These are phyloP conservation scores for Senna siamea DNA, from an alignment of 306 rosid species.

Conservation along the genomic window DNA sequence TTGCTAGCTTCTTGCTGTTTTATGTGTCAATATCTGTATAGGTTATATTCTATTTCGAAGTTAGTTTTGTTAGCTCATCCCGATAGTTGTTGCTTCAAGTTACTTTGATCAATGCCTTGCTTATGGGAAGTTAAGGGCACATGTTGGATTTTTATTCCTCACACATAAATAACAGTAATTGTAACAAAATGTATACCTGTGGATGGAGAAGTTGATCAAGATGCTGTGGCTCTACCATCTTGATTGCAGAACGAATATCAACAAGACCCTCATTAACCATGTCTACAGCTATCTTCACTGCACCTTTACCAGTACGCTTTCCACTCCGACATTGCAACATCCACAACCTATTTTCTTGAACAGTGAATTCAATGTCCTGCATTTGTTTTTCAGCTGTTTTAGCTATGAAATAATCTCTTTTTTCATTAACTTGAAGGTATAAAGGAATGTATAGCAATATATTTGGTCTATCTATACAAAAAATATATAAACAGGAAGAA, in stretches of 20 bases:
- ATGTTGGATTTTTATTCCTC: no score
- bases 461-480: not conserved
- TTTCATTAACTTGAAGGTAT: not conserved
- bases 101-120: constrained; percentile 8
- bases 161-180: constrained; percentile 5
- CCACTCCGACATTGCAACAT: constrained; percentile 97
- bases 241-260: constrained; percentile 69
- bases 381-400: constrained; percentile 25
- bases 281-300: constrained; percentile 91
- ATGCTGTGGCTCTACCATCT: constrained; percentile 96
- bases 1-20: constrained; percentile 2
- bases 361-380: constrained; percentile 98
- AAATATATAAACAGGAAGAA: not conserved
- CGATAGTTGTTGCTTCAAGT: constrained; percentile 12
- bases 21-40: not conserved
- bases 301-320: constrained; percentile 94
- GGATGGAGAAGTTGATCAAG: constrained; percentile 97
- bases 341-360: constrained; percentile 95
- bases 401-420: not conserved
- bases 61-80: not conserved
- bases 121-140: constrained; percentile 19
- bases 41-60: not conserved
- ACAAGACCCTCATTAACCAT: constrained; percentile 88
- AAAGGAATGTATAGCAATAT: not conserved
- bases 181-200: constrained; percentile 59